These are phyloP conservation scores for Ceratocystis lukuohia DNA, from an alignment of 2,329 filamentous ascomycete genomes.

Conservation along the genomic window DNA sequence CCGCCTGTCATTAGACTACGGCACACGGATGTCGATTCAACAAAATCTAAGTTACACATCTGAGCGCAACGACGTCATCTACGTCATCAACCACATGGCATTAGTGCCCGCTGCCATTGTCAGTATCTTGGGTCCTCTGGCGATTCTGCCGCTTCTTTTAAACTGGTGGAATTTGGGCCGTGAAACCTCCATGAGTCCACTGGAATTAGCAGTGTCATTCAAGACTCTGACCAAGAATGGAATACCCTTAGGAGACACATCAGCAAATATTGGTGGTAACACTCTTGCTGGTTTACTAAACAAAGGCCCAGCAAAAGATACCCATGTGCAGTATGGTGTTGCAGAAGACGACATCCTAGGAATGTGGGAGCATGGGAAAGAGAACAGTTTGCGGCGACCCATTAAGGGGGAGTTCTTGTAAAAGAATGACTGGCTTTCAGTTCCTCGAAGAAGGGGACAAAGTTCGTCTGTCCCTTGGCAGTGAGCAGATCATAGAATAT, in stretches of 20 bases:
- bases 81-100: neutral
- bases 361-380: neutral
- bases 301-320: neutral
- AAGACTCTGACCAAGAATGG: neutral
- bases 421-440: neutral
- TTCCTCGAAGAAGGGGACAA: neutral
- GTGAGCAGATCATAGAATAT: neutral
- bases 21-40: neutral
- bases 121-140: neutral
- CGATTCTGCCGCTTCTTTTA: neutral
- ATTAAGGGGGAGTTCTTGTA: neutral
- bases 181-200: neutral
- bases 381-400: neutral
- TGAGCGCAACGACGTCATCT: neutral
- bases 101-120: neutral
- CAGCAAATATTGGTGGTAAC: neutral
- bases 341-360: neutral
- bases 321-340: neutral
- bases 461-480: neutral
- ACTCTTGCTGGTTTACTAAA: neutral
- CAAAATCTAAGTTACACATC: neutral
- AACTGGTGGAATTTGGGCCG: neutral
- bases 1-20: neutral
- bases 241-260: neutral
- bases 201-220: neutral